Evolutionary conservation across 768 basidiomycete genomes (phyloP).

Genomic region (Trametes cubensis): DNA sequence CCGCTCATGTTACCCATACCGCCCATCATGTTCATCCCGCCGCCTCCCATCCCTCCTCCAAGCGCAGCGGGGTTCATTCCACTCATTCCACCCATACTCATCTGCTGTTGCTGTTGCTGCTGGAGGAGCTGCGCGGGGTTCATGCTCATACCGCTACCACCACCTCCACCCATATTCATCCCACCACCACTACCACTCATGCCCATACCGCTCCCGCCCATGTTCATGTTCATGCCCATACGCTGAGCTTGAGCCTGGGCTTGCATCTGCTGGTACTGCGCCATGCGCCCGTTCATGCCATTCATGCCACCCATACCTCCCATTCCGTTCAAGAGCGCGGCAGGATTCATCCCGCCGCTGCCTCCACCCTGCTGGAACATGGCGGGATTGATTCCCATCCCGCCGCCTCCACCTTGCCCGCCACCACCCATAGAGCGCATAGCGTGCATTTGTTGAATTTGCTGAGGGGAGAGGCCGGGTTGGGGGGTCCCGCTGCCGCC

Average conservation of each 20-base stretch:
- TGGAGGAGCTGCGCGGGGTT: conserved; percentile 16
- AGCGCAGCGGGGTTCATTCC: conserved; percentile 30
- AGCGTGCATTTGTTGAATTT: conserved; percentile 29
- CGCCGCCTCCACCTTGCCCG: conserved; percentile 15
- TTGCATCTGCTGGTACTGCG: conserved; percentile 25
- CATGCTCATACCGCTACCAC: conserved; percentile 27
- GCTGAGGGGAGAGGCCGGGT: conserved; percentile 14
- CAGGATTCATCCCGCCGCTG: conserved; percentile 30
- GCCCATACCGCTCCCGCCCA: conserved; percentile 23
- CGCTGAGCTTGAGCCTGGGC: conserved; percentile 22
- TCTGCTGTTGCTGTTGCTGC: conserved; percentile 21
- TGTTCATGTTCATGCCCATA: conserved; percentile 23
- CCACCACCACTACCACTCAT: conserved; percentile 17
- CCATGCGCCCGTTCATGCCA: conserved; percentile 18
- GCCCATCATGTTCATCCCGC: conserved; percentile 19
- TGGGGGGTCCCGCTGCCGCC: conserved; percentile 8
- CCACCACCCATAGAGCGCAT: conserved; percentile 20
- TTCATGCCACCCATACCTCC: conserved; percentile 29
- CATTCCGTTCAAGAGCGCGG: conserved; percentile 27
- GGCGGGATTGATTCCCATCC: conserved; percentile 21
- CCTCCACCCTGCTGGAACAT: conserved; percentile 22
- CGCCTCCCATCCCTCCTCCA: conserved; percentile 16
- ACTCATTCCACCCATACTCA: conserved; percentile 29
- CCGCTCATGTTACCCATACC: conserved; percentile 26
- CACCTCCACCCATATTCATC: conserved; percentile 2